Conservation (phyloP, 306 rosid genomes). For the Sicyos edulis region DNA sequence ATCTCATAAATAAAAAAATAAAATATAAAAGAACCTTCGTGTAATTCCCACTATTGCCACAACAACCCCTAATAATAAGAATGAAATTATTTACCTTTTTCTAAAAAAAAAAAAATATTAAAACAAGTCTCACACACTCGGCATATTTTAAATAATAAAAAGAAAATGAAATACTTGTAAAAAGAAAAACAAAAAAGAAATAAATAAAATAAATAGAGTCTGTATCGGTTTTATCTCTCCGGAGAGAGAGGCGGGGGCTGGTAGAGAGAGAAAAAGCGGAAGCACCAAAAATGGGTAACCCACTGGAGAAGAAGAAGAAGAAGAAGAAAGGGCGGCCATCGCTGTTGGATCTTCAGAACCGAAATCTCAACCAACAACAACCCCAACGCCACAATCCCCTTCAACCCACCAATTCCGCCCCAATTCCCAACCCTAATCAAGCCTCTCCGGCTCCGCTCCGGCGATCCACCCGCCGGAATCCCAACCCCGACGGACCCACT, state of each 20-base stretch:
- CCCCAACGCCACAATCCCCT: constrained; percentile 18
- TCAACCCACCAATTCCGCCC: constrained; percentile 26
- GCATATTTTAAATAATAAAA: too few species aligned
- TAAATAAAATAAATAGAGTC: constrained; percentile 21
- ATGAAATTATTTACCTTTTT: too few species aligned
- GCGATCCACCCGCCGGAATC: constrained; percentile 66
- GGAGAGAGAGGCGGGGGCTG: constrained; percentile 30
- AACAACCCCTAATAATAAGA: too few species aligned
- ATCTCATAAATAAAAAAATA: too few species aligned
- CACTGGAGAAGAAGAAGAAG: constrained; percentile 69
- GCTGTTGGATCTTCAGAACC: constrained; percentile 62
- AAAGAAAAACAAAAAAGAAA: constrained; percentile 22
- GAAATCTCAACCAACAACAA: constrained; percentile 45
- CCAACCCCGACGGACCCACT: constrained; percentile 26
- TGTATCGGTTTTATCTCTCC: constrained; percentile 41
- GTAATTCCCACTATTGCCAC: too few species aligned
- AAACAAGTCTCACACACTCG: too few species aligned
- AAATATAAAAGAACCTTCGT: too few species aligned
- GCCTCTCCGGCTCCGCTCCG: constrained; percentile 35
- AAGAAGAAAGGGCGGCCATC: constrained; percentile 76
- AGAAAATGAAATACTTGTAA: not conserved
- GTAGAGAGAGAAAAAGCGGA: constrained; percentile 28
- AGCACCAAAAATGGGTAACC: constrained; percentile 49
- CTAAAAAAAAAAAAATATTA: too few species aligned
- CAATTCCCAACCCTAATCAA: constrained; percentile 37